A percentile compares a stretch with the other conserved stretches of the same genome.
Conservation (phyloP, 805 yeast genomes). For the Ogataea ramenticola region DNA sequence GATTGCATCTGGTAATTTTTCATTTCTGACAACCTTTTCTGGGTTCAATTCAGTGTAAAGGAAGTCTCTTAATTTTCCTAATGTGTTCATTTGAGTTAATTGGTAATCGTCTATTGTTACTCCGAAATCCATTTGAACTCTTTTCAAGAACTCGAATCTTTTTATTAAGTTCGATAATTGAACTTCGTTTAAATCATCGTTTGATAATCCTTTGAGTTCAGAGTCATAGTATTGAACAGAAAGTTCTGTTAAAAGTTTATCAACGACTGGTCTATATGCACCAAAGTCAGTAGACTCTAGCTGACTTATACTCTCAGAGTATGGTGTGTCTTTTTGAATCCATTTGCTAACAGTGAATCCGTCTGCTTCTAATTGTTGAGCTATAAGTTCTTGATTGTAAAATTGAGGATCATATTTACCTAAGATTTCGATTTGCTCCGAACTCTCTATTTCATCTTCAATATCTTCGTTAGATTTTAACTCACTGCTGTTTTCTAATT, state of each 20-base stretch:
- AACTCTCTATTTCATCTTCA: conserved; percentile 4
- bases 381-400: conserved; percentile 13
- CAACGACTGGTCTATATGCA: conserved; percentile 8
- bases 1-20: conserved; percentile 71
- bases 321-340: conserved; percentile 21
- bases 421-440: conserved; percentile 17
- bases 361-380: conserved; percentile 14
- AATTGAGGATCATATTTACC: conserved; percentile 23
- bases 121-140: conserved; percentile 40
- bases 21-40: conserved; percentile 37
- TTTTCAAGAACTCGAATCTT: conserved; percentile 44
- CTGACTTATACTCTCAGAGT: conserved; percentile 5
- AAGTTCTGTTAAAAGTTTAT: conserved; percentile 9
- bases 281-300: neutral
- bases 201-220: conserved; percentile 2
- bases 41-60: conserved; percentile 31
- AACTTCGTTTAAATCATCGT: neutral
- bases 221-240: conserved; percentile 1
- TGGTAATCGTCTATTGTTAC: conserved; percentile 46
- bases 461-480: conserved; percentile 7
- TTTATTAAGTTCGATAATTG: conserved; percentile 34
- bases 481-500: conserved; percentile 12
- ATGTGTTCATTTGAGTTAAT: conserved; percentile 33
- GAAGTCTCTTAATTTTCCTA: conserved; percentile 31
- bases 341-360: conserved; percentile 24